Conservation (phyloP, 139 green algal species). For the Diplosphaera chodatii region DNA sequence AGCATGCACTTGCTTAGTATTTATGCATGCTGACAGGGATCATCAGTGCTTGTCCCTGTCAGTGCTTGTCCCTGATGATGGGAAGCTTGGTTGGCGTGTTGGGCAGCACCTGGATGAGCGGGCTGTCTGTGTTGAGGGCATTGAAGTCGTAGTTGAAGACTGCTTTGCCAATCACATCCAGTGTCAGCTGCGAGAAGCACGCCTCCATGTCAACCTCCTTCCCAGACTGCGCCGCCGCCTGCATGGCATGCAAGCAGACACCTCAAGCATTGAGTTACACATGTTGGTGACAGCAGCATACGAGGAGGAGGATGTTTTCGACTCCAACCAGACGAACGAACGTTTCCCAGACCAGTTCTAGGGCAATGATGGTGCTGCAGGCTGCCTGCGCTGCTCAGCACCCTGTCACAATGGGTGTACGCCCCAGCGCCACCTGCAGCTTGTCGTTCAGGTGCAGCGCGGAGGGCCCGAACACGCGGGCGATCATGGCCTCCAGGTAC, state of each 20-base stretch:
- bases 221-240: constrained; percentile 13
- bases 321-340: no score
- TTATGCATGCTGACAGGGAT: no score
- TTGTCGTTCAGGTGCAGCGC: constrained; percentile 68
- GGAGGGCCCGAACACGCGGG: constrained; percentile 72
- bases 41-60: no score
- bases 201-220: constrained; percentile 90
- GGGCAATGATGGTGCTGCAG: no score
- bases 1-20: no score
- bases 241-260: neutral
- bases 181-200: constrained; percentile 89
- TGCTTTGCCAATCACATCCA: constrained; percentile 96
- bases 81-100: no score
- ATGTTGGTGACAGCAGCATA: no score
- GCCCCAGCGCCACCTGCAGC: constrained; percentile 39
- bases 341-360: no score
- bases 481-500: constrained; percentile 92
- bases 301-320: no score
- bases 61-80: no score
- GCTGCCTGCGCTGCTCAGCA: no score
- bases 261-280: no score
- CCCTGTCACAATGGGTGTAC: neutral
- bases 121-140: constrained; percentile 69
- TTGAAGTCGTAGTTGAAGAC: constrained; percentile 99
- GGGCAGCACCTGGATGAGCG: constrained; percentile 66